Evolutionary conservation across 2,329 filamentous ascomycete species (phyloP).

Genomic region (Fusarium clavum): DNA sequence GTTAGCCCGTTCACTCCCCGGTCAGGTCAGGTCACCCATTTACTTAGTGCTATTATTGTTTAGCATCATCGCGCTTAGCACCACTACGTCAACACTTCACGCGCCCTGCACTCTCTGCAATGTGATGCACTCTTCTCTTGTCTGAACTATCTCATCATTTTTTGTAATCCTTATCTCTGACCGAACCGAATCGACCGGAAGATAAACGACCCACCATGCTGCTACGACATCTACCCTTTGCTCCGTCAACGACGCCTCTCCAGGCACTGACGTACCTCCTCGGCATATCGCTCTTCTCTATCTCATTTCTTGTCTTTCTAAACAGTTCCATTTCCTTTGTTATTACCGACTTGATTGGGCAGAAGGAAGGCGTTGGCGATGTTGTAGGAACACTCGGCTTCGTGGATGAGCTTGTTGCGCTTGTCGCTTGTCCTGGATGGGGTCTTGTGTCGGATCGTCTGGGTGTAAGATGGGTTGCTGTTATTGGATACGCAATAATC

Average conservation of each 20-base stretch:
- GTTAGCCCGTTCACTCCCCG: neutral
- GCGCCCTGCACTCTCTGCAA: constrained; percentile 24
- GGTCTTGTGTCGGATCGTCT: constrained; percentile 81
- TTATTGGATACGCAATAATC: constrained; percentile 84
- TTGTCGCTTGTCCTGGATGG: constrained; percentile 84
- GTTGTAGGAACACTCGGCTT: constrained; percentile 88
- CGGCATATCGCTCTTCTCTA: constrained; percentile 86
- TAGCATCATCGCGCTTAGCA: constrained; percentile 27
- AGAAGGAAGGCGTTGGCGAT: constrained; percentile 78
- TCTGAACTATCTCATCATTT: neutral
- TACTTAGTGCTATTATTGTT: constrained; percentile 25
- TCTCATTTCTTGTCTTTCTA: constrained; percentile 89
- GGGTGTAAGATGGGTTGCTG: constrained; percentile 78
- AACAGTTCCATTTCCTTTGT: constrained; percentile 88
- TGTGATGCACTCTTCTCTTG: constrained; percentile 28
- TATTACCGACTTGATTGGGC: constrained; percentile 82
- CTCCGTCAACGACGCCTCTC: constrained; percentile 67
- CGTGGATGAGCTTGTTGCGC: constrained; percentile 83
- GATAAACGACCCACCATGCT: constrained; percentile 45
- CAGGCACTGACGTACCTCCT: constrained; percentile 82
- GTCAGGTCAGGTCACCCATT: neutral
- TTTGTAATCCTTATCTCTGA: neutral
- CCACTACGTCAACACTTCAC: constrained; percentile 36
- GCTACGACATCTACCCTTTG: constrained; percentile 66
- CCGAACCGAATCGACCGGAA: neutral